Evolutionary conservation across 768 basidiomycete genomes (phyloP).

Genomic region (Trametes gibbosa): DNA sequence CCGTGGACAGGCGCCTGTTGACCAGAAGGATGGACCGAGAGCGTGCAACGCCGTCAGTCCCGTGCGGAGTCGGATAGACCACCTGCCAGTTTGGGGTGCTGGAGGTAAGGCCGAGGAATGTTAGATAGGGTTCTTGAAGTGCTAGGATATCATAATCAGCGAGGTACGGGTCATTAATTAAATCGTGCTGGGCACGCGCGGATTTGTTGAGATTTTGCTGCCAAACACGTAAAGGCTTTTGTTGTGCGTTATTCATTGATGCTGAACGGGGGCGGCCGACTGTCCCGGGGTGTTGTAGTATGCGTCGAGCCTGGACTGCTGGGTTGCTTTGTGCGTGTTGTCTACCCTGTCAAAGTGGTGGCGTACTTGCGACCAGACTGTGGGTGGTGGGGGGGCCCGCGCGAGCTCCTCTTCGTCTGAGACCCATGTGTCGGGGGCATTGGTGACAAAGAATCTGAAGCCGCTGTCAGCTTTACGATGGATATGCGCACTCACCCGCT

Average conservation of each 20-base stretch:
- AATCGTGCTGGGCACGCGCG: background rate
- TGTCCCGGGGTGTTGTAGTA: background rate
- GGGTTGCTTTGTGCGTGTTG: background rate
- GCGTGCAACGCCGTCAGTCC: background rate
- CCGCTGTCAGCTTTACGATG: background rate
- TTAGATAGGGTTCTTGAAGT: conserved; percentile 32
- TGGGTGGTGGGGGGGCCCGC: background rate
- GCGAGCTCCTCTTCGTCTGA: background rate
- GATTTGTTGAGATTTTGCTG: background rate
- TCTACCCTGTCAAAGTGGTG: background rate
- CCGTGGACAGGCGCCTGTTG: conserved; percentile 8
- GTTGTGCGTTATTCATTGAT: background rate
- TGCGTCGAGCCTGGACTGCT: background rate
- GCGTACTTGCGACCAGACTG: background rate
- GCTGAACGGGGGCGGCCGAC: too few species aligned
- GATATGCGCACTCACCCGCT: background rate
- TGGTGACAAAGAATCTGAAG: conserved; percentile 10
- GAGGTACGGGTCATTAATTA: background rate
- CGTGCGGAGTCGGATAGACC: conserved; percentile 29
- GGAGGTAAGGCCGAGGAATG: conserved; percentile 19
- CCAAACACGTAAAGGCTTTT: background rate
- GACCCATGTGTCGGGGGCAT: background rate
- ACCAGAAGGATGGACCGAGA: conserved; percentile 17
- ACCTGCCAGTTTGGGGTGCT: conserved; percentile 15
- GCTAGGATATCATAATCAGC: background rate